Evolutionary conservation across 176 grass and related monocot genomes (phyloP).

Genomic region (Panicum miliaceum): DNA sequence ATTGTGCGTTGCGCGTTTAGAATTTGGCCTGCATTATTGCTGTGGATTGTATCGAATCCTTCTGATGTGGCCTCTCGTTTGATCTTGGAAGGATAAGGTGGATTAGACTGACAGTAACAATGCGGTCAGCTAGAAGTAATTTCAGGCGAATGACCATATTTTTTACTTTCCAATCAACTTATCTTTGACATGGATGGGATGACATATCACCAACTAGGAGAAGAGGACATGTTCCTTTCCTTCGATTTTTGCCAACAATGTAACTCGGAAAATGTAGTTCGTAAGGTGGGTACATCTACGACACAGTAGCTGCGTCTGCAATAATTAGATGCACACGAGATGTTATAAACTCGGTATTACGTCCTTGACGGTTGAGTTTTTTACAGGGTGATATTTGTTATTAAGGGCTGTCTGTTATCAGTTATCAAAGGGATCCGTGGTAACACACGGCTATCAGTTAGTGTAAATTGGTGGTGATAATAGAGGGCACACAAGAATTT

Average conservation of each 20-base stretch:
- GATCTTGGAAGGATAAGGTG: slow-evolving; percentile 13
- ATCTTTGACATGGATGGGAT: slow-evolving; percentile 13
- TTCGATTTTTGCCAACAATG: neutral
- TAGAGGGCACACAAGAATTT: neutral
- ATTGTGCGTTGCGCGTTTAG: neutral
- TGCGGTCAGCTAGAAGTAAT: slow-evolving; percentile 1
- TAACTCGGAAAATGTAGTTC: neutral
- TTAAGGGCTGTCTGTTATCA: neutral
- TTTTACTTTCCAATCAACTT: slow-evolving; percentile 5
- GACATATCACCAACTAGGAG: slow-evolving; percentile 21
- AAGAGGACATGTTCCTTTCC: neutral
- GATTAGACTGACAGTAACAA: neutral
- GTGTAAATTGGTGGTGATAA: neutral
- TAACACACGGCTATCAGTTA: neutral
- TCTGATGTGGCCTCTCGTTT: neutral
- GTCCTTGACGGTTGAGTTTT: neutral
- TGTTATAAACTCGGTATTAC: neutral
- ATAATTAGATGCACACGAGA: neutral
- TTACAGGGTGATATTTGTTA: neutral
- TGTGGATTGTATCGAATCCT: neutral
- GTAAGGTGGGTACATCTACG: neutral
- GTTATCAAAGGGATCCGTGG: neutral
- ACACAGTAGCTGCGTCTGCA: neutral
- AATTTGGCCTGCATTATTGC: neutral
- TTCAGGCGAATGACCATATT: neutral